Conservation (phyloP, 1,284 basidiomycete genomes). For the Malassezia vespertilionis region DNA sequence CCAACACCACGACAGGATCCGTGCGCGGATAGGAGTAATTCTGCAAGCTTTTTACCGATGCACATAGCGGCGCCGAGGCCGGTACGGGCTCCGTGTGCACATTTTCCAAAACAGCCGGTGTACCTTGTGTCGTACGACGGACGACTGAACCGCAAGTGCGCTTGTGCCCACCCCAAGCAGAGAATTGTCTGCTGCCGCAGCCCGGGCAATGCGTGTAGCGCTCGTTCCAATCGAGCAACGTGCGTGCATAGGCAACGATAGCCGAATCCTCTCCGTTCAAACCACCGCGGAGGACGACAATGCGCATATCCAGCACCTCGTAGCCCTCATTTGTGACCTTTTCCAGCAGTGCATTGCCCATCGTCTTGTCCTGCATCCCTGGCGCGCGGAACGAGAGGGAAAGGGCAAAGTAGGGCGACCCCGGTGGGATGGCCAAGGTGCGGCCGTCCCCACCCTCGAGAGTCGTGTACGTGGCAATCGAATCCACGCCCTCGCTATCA, state of each 20-base stretch:
- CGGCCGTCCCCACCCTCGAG: slow-evolving; percentile 6
- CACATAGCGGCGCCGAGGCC: slow-evolving; percentile 20
- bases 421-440: slow-evolving; percentile 19
- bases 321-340: slow-evolving; percentile 11
- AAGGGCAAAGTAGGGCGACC: slow-evolving; percentile 39
- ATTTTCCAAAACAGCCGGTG: slow-evolving; percentile 17
- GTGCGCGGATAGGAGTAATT: slow-evolving; percentile 42
- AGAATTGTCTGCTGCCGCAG: slow-evolving; percentile 71
- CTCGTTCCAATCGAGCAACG: slow-evolving; percentile 44
- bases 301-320: slow-evolving; percentile 39
- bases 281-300: slow-evolving; percentile 20
- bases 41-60: slow-evolving; percentile 11
- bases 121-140: slow-evolving; percentile 18
- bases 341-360: slow-evolving; percentile 19
- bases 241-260: slow-evolving; percentile 33
- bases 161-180: slow-evolving; percentile 94
- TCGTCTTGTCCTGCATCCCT: slow-evolving; percentile 1
- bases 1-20: slow-evolving; percentile 72
- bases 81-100: too few relatives aligned
- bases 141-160: slow-evolving; percentile 55
- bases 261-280: slow-evolving; percentile 31
- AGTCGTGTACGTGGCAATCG: slow-evolving; percentile 17
- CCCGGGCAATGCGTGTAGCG: slow-evolving; percentile 66
- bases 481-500: slow-evolving; percentile 19
- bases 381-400: slow-evolving; percentile 30